Evolutionary conservation across 2,329 filamentous ascomycete species (phyloP), one percentile per base, ranked within the genome.

Genomic region (Lasiodiplodia sp.): DNA sequence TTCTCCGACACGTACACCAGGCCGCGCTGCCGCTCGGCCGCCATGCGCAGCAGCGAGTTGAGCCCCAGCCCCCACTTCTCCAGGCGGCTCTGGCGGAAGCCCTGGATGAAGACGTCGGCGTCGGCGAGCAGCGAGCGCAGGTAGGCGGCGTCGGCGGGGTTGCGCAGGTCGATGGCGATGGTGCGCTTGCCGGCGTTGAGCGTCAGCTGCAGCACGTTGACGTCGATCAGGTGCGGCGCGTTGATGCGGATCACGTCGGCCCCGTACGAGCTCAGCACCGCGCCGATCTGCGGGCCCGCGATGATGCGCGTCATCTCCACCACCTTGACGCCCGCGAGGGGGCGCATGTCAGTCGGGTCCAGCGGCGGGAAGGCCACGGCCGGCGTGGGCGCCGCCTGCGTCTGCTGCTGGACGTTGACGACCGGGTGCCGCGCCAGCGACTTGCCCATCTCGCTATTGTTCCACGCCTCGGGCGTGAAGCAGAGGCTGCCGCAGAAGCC

Each of bases 41-140:
- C 84, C 72, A 83, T 75, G 57, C 75, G 77, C 8, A 82, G 74
- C 37, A 85, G 71, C n/a, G 77, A 78, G 11, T 83, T 73, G 3
- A 82, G 75, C 0, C 83, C 79, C 18, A 84, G 77, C 0, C 82
- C 82, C n/a, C 76, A 78, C 31, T 78, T 77, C 44, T 78, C 76
- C 58, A 88, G 77, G 11, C 79, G 78, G 7, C 80, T 80, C 10
- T 80, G 79, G 10, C 86, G 79, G 77, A 84, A 88, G 31, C 86
- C 86, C 69, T 87, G 83, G 25, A 88, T 74, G 68, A 87, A 83
- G 44, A 87, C 81, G 72, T 88, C 87, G 2, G 82, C 85, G 2
- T 84, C 83, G 5, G 73, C 72, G 14, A 87, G 72, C 1, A 87
- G 79, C 6, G 79, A 75, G 2, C 77, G 73, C 0, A 87, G 74